Evolutionary conservation across 2,329 filamentous ascomycete species (phyloP).

Genomic region (Colletotrichum kahawae): DNA sequence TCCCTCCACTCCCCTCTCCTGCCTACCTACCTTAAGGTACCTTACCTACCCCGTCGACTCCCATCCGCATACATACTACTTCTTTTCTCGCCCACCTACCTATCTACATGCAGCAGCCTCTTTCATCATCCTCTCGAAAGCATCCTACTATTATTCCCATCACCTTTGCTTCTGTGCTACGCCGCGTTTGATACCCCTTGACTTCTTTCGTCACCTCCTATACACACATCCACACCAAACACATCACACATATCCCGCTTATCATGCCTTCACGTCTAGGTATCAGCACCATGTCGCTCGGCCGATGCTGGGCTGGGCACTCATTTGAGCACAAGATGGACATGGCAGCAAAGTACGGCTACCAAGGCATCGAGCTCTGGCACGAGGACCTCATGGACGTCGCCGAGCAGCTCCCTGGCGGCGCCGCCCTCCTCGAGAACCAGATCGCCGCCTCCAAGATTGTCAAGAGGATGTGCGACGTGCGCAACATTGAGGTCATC

Average conservation of each 20-base stretch:
- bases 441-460: conserved; percentile 63
- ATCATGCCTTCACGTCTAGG: conserved; percentile 63
- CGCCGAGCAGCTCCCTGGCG: conserved; percentile 49
- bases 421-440: conserved; percentile 40
- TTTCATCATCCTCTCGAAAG: neutral
- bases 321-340: conserved; percentile 70
- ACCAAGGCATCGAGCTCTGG: conserved; percentile 77
- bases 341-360: conserved; percentile 67
- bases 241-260: neutral
- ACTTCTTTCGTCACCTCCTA: neutral
- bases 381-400: conserved; percentile 75
- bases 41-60: neutral
- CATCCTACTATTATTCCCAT: neutral
- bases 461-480: conserved; percentile 62
- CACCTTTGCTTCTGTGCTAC: neutral
- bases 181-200: neutral
- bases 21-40: no score
- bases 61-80: neutral
- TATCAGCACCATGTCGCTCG: conserved; percentile 80
- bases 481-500: conserved; percentile 62
- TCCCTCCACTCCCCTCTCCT: neutral
- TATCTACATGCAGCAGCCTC: neutral
- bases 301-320: conserved; percentile 72
- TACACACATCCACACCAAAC: neutral
- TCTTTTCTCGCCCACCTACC: neutral